Conservation (phyloP, 306 rosid species). For the Vigna hirtella region DNA sequence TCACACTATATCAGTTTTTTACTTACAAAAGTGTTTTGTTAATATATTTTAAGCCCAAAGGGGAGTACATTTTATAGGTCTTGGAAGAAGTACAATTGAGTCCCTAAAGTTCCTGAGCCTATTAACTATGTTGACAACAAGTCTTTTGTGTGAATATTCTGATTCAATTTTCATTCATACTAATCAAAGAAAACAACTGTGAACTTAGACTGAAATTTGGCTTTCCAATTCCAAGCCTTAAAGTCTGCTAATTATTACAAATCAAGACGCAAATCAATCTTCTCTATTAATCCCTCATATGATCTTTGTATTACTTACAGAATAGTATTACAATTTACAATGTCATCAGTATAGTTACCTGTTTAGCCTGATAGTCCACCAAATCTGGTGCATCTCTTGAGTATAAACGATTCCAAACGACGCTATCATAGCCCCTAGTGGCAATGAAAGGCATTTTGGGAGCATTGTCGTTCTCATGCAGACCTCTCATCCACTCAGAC, state of each 20-base stretch:
- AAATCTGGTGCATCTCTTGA: conserved; percentile 75
- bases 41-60: too few relatives aligned
- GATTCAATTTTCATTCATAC: too few relatives aligned
- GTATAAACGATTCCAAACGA: conserved; percentile 96
- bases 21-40: too few relatives aligned
- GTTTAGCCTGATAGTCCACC: conserved; percentile 64
- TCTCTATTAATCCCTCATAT: conserved; percentile 4
- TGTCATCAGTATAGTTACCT: conserved; percentile 56
- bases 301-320: conserved; percentile 15
- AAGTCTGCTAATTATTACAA: too few relatives aligned
- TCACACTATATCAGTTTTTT: too few relatives aligned
- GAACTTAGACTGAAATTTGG: too few relatives aligned
- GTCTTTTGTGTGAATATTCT: too few relatives aligned
- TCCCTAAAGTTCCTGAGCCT: background rate
- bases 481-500: conserved; percentile 89
- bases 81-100: background rate
- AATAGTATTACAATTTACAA: conserved; percentile 10
- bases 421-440: conserved; percentile 89
- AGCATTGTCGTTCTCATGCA: conserved; percentile 48
- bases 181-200: too few relatives aligned
- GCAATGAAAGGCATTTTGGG: conserved; percentile 77
- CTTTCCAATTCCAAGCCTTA: too few relatives aligned
- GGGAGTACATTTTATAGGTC: background rate
- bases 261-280: background rate
- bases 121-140: too few relatives aligned